These are phyloP conservation scores for Clonostachys byssicola DNA, from an alignment of 2,329 filamentous ascomycete genomes.

Conservation along the genomic window DNA sequence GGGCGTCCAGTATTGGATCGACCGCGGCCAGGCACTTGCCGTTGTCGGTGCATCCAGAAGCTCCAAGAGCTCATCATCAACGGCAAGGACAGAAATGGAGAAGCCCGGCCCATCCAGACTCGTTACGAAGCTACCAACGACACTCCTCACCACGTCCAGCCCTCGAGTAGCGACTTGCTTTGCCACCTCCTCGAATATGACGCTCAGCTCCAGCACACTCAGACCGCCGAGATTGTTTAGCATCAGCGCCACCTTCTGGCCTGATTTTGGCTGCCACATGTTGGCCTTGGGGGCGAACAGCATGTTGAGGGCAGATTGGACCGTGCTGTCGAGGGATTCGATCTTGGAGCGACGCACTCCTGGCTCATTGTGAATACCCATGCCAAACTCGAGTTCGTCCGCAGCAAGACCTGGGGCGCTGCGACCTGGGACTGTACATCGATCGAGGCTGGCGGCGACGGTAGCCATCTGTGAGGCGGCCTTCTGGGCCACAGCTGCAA, in stretches of 20 bases:
- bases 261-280: slow-evolving; percentile 68
- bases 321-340: slow-evolving; percentile 51
- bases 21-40: slow-evolving; percentile 65
- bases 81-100: slow-evolving; percentile 66
- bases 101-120: slow-evolving; percentile 74
- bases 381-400: slow-evolving; percentile 62
- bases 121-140: slow-evolving; percentile 73
- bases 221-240: slow-evolving; percentile 76
- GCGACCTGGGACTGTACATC: slow-evolving; percentile 90
- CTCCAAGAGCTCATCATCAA: slow-evolving; percentile 55
- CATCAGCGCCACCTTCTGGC: slow-evolving; percentile 58
- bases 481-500: slow-evolving; percentile 67
- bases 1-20: slow-evolving; percentile 45
- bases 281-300: slow-evolving; percentile 51
- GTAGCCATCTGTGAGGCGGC: slow-evolving; percentile 75
- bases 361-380: slow-evolving; percentile 75
- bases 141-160: slow-evolving; percentile 59
- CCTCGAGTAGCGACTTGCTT: slow-evolving; percentile 51
- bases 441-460: slow-evolving; percentile 82
- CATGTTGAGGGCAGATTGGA: slow-evolving; percentile 60
- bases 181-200: slow-evolving; percentile 65
- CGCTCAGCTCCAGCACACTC: slow-evolving; percentile 67
- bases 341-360: slow-evolving; percentile 48
- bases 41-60: slow-evolving; percentile 67
- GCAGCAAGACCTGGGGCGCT: slow-evolving; percentile 38